These are phyloP conservation scores for Russula vinacea DNA, from an alignment of 768 basidiomycete genomes.

Conservation along the genomic window DNA sequence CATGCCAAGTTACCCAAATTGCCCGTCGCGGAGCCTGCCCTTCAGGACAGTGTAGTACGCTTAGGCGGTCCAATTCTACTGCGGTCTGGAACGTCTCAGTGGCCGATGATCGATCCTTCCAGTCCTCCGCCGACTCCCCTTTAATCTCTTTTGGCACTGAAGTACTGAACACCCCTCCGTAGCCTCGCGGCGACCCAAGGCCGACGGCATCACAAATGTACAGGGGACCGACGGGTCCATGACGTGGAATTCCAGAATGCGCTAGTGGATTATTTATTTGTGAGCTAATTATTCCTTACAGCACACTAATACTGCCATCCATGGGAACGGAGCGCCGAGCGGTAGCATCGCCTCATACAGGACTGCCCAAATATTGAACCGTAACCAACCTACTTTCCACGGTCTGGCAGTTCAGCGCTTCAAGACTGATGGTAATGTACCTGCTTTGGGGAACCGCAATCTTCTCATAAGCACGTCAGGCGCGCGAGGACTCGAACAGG, in stretches of 20 bases:
- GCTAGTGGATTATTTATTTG: slow-evolving; percentile 1
- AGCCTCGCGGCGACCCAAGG: slow-evolving; percentile 9
- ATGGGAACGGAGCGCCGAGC: slow-evolving; percentile 2
- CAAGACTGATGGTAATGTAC: not conserved
- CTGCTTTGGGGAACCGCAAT: not conserved
- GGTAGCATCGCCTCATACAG: not conserved
- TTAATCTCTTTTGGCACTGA: slow-evolving; percentile 10
- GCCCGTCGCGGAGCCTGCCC: slow-evolving; percentile 10
- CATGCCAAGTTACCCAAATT: too few relatives aligned
- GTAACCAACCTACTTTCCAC: not conserved
- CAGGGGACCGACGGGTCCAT: not conserved
- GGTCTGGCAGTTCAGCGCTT: not conserved
- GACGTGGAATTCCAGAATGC: slow-evolving; percentile 18
- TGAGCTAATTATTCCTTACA: slow-evolving; percentile 5
- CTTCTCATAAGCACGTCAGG: not conserved
- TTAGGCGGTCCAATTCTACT: too few relatives aligned
- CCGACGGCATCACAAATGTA: too few relatives aligned
- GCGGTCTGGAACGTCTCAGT: slow-evolving; percentile 20
- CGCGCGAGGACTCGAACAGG: not conserved
- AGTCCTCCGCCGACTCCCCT: slow-evolving; percentile 21
- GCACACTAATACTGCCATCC: not conserved
- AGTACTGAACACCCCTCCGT: slow-evolving; percentile 7
- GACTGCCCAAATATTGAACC: not conserved
- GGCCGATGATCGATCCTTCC: not conserved
- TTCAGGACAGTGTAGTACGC: not conserved